Percentiles rank a stretch among this genome's conserved stretches.
phyloP scores from a whole-genome alignment of 768 basidiomycete species.

The Tylopilus subfusipes region DNA sequence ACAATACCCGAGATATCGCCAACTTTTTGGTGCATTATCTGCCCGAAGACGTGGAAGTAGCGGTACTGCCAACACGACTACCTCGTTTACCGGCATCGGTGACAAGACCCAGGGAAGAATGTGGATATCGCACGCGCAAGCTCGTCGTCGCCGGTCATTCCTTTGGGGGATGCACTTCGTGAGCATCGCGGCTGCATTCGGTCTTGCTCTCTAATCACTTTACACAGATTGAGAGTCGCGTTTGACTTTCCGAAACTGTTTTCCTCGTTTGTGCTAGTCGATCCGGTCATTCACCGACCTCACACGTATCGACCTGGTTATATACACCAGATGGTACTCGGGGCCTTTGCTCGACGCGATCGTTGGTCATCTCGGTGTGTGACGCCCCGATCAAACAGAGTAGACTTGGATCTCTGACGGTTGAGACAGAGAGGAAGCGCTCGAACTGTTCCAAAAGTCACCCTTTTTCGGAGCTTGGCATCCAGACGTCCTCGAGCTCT shows the following conservation, averaged over 20 bases:
- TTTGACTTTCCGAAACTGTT: slow-evolving; percentile 63
- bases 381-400: neutral
- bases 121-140: slow-evolving; percentile 52
- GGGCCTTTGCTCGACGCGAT: slow-evolving; percentile 56
- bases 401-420: neutral
- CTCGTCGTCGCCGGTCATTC: slow-evolving; percentile 79
- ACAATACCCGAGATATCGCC: slow-evolving; percentile 72
- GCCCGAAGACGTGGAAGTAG: slow-evolving; percentile 39
- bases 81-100: slow-evolving; percentile 43
- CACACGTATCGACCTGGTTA: neutral
- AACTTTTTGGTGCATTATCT: slow-evolving; percentile 71
- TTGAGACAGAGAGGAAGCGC: slow-evolving; percentile 55
- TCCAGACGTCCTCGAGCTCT: slow-evolving; percentile 53
- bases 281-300: slow-evolving; percentile 61
- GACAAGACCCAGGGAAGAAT: slow-evolving; percentile 37
- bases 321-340: slow-evolving; percentile 22
- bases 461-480: slow-evolving; percentile 76
- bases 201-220: neutral
- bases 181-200: slow-evolving; percentile 28
- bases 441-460: slow-evolving; percentile 41
- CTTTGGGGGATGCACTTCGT: slow-evolving; percentile 77
- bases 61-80: slow-evolving; percentile 51
- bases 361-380: slow-evolving; percentile 61
- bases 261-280: slow-evolving; percentile 67
- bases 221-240: slow-evolving; percentile 59